A percentile compares a stretch with the other conserved stretches of the same genome.
phyloP scores from a whole-genome alignment of 768 basidiomycete species.

The Leccinum pellstonianum region DNA sequence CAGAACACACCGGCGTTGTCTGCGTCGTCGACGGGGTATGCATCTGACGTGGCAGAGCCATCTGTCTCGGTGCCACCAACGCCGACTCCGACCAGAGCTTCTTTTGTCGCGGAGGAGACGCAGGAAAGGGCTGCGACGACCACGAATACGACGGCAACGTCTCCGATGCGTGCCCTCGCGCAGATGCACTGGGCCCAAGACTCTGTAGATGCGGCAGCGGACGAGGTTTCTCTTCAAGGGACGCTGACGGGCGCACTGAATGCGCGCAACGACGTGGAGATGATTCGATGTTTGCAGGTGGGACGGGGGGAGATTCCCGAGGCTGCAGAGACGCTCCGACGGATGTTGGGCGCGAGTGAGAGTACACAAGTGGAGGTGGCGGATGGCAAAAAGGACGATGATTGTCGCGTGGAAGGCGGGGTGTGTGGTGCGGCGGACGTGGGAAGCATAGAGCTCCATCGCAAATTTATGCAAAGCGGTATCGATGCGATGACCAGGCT shows the following conservation, averaged over 20 bases:
- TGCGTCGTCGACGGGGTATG: neutral
- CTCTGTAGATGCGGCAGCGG: conserved; percentile 21
- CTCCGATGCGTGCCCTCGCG: conserved; percentile 13
- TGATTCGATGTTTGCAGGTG: conserved; percentile 26
- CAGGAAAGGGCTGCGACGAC: neutral
- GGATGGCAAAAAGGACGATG: neutral
- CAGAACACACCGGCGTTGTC: neutral
- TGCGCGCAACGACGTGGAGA: conserved; percentile 17
- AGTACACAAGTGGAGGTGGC: neutral
- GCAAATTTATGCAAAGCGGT: conserved; percentile 69
- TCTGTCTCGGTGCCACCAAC: neutral
- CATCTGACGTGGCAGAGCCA: neutral
- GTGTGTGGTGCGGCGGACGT: neutral
- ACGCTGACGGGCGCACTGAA: conserved; percentile 16
- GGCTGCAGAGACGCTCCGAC: conserved; percentile 24
- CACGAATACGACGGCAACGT: neutral
- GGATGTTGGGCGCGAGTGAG: conserved; percentile 7
- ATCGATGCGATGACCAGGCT: conserved; percentile 69
- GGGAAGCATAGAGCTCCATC: conserved; percentile 35
- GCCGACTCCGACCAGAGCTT: conserved; percentile 14
- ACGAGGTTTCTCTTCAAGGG: conserved; percentile 25
- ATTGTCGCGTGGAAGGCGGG: neutral
- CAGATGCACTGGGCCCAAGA: conserved; percentile 26
- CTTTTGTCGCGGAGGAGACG: conserved; percentile 10
- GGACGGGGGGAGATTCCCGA: conserved; percentile 23